These are phyloP conservation scores for Candida boidinii DNA, from an alignment of 805 yeast genomes.

Conservation along the genomic window DNA sequence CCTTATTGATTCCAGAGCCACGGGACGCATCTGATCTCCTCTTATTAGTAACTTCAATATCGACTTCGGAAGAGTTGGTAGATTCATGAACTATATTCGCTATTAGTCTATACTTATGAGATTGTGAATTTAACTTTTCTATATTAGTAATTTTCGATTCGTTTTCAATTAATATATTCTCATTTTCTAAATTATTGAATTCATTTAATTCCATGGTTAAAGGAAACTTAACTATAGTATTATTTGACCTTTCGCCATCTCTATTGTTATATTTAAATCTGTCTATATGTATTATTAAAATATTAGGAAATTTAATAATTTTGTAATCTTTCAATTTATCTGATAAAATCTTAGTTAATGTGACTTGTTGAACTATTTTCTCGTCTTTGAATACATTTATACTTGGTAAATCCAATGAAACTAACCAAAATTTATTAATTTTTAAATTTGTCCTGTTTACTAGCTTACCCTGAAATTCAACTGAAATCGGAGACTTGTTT, in stretches of 20 bases:
- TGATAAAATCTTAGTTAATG: slow-evolving; percentile 33
- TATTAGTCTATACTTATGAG: slow-evolving; percentile 34
- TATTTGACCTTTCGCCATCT: slow-evolving; percentile 16
- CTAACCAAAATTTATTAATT: slow-evolving; percentile 36
- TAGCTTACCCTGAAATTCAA: slow-evolving; percentile 48
- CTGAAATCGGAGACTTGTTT: slow-evolving; percentile 20
- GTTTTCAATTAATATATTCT: slow-evolving; percentile 28
- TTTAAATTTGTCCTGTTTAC: slow-evolving; percentile 11
- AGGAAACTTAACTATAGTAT: too few relatives aligned
- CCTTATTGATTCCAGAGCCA: too few relatives aligned
- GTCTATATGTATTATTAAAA: slow-evolving; percentile 47
- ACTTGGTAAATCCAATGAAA: slow-evolving; percentile 55
- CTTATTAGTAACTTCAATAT: slow-evolving; percentile 6
- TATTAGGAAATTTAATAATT: slow-evolving; percentile 39
- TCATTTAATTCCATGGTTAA: too few relatives aligned
- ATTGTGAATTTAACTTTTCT: too few relatives aligned
- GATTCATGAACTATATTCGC: slow-evolving; percentile 39
- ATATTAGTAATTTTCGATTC: too few relatives aligned
- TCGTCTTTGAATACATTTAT: slow-evolving; percentile 47
- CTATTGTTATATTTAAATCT: slow-evolving; percentile 34
- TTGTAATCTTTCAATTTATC: slow-evolving; percentile 29
- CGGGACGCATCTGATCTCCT: too few relatives aligned
- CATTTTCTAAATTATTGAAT: slow-evolving; percentile 58
- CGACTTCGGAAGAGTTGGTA: slow-evolving; percentile 8
- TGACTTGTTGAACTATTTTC: slow-evolving; percentile 42